A percentile compares a stretch with the other conserved stretches of the same genome.
These are phyloP conservation scores for Penicillium sp. DNA, from an alignment of 2,329 filamentous ascomycete genomes.

Conservation along the genomic window DNA sequence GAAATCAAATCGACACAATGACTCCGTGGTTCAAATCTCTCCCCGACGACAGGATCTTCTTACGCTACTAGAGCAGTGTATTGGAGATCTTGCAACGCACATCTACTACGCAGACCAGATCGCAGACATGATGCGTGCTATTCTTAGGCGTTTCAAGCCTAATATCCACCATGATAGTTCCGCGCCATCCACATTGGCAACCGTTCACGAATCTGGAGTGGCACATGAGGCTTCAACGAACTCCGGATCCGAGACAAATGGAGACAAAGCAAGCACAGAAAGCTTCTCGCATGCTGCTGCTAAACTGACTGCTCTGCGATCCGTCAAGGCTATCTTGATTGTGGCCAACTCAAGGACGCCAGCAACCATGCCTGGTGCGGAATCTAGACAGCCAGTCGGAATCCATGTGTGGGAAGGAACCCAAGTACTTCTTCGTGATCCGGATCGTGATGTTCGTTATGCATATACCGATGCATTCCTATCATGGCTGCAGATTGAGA, in stretches of 20 bases:
- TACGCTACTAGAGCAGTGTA: constrained; percentile 71
- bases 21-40: constrained; percentile 39
- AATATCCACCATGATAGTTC: constrained; percentile 46
- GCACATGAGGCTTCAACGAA: constrained; percentile 17
- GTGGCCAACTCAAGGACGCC: constrained; percentile 71
- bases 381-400: constrained; percentile 72
- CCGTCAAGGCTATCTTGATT: constrained; percentile 76
- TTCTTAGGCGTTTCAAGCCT: constrained; percentile 76
- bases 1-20: constrained; percentile 13
- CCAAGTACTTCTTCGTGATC: constrained; percentile 83
- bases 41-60: constrained; percentile 63
- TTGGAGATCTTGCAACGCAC: constrained; percentile 88
- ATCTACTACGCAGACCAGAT: constrained; percentile 97
- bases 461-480: constrained; percentile 81
- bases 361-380: constrained; percentile 57
- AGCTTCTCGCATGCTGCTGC: constrained; percentile 61
- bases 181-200: constrained; percentile 39
- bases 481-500: constrained; percentile 83
- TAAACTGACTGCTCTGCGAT: constrained; percentile 65
- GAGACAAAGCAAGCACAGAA: constrained; percentile 53
- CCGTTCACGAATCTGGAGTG: constrained; percentile 22
- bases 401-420: constrained; percentile 93
- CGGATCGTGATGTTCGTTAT: constrained; percentile 72
- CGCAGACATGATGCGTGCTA: constrained; percentile 83
- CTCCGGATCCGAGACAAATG: constrained; percentile 15